These are phyloP conservation scores for Aspergillus tanneri DNA, from an alignment of 2,329 filamentous ascomycete genomes.

Conservation along the genomic window DNA sequence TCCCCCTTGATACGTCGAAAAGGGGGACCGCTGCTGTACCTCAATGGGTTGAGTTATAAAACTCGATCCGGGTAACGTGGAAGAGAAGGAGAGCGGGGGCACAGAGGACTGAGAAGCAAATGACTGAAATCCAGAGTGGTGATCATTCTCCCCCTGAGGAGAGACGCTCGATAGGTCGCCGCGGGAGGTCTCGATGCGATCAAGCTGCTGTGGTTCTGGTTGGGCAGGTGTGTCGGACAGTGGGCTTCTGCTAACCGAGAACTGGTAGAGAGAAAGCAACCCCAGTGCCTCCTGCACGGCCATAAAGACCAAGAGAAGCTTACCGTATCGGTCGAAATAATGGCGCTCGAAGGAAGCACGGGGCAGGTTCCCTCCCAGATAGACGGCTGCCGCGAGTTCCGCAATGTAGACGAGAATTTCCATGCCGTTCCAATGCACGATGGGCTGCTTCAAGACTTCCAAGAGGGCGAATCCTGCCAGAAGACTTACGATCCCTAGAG, in stretches of 20 bases:
- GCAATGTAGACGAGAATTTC: constrained; percentile 41
- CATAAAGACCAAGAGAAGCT: constrained; percentile 41
- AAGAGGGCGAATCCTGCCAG: constrained; percentile 43
- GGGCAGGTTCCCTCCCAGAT: constrained; percentile 38
- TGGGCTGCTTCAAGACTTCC: constrained; percentile 38
- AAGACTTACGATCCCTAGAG: constrained; percentile 41
- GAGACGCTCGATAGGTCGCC: constrained; percentile 1
- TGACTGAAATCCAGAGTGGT: constrained; percentile 17
- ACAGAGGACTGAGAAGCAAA: constrained; percentile 23
- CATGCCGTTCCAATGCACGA: constrained; percentile 39
- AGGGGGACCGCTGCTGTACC: constrained; percentile 24
- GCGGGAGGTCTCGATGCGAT: constrained; percentile 5
- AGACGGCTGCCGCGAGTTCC: constrained; percentile 39
- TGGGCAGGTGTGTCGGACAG: neutral
- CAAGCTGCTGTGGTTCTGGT: constrained; percentile 11
- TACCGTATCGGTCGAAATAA: constrained; percentile 42
- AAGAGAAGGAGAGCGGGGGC: constrained; percentile 34
- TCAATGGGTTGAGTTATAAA: constrained; percentile 29
- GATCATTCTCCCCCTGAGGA: constrained; percentile 15
- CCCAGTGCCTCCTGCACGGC: constrained; percentile 38
- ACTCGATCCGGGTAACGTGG: constrained; percentile 27
- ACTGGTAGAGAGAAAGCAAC: constrained; percentile 28
- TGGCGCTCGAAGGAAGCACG: constrained; percentile 30
- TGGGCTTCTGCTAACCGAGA: neutral
- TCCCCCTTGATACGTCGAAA: constrained; percentile 20